These are phyloP conservation scores for Centella asiatica DNA, from an alignment of 129 eudicot species.

Conservation along the genomic window DNA sequence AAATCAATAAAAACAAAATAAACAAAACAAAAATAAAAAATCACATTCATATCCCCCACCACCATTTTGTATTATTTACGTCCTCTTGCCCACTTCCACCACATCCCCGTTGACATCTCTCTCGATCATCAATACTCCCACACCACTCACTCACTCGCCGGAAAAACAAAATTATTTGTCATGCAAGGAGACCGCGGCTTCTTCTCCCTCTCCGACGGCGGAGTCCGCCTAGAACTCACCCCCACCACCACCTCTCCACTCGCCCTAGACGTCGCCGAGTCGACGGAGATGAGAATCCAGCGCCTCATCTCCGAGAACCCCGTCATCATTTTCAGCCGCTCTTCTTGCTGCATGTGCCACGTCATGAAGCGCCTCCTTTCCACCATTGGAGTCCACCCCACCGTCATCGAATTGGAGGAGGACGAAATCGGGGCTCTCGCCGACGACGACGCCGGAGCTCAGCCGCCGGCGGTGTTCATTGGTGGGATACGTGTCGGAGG, in stretches of 20 bases:
- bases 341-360: constrained; percentile 94
- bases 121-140: neutral
- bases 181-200: constrained; percentile 54
- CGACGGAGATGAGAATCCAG: constrained; percentile 77
- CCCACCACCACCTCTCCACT: constrained; percentile 59
- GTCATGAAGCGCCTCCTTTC: constrained; percentile 76
- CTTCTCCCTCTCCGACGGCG: constrained; percentile 33
- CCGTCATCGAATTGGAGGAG: constrained; percentile 81
- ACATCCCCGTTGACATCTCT: neutral
- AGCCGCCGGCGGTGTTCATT: constrained; percentile 68
- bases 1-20: no score
- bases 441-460: constrained; percentile 19
- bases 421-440: constrained; percentile 68
- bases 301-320: constrained; percentile 76
- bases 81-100: constrained; percentile 14
- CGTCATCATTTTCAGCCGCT: constrained; percentile 67
- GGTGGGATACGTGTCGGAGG: constrained; percentile 87
- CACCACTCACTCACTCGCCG: neutral
- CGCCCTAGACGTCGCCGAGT: constrained; percentile 64
- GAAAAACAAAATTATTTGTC: neutral
- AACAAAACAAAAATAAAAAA: constrained; percentile 6
- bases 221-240: constrained; percentile 68
- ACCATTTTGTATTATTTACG: no score
- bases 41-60: no score
- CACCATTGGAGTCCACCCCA: constrained; percentile 74